Base-by-base conservation (phyloP, 805 yeast genomes). In the Starmera pachycereana region DNA sequence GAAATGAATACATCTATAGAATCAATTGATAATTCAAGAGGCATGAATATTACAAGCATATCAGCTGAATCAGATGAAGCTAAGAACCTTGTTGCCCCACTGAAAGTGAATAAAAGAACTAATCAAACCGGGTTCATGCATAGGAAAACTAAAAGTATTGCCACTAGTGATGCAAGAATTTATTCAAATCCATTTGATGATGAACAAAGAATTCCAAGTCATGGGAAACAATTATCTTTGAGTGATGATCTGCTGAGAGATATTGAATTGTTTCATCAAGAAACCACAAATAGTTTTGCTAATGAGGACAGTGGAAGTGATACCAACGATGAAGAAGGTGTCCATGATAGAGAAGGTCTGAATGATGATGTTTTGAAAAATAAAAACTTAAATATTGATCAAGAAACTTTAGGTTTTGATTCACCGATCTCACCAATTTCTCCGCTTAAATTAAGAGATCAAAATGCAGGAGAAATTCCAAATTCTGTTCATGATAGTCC, bases 171-270 rank as follows among this genome's bases (percentile, higher is more conserved):
- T 12, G 38, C 42, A 13, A 35, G 37, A 6, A 41, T 7, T 29
- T 40, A 13, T 35, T 27, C 14, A n/a, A 4, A 10, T 3, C 32
- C 10, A 3, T 22, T 8, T 9, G 32, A 6, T 9, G 14, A 29
- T 9, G 32, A 31, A 1, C 31, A 33, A 12, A 35, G 32, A 11
- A 37, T 33, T 8, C 12, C 22, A 8, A 11, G 27, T 2, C 56
- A 53, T 31, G 44, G 41, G 36, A 53, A 52, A 19, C 46, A 54
- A 29, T 35, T 53, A 2, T 54, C 59, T 0, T 36, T 54, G 16
- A 49, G 56, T 10, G 59, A 54, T 42, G 57, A 53, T 36, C 44
- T 54, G 6, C 32, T 54, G 45, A 46, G 51, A 37, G 56, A 54
- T 33, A 51, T 54, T 12, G 56, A 54, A 19, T 46, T 41, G 10